Percentiles rank a stretch among this genome's conserved stretches.
phyloP scores from a whole-genome alignment of 805 yeast genomes.

The Pichia exigua region DNA sequence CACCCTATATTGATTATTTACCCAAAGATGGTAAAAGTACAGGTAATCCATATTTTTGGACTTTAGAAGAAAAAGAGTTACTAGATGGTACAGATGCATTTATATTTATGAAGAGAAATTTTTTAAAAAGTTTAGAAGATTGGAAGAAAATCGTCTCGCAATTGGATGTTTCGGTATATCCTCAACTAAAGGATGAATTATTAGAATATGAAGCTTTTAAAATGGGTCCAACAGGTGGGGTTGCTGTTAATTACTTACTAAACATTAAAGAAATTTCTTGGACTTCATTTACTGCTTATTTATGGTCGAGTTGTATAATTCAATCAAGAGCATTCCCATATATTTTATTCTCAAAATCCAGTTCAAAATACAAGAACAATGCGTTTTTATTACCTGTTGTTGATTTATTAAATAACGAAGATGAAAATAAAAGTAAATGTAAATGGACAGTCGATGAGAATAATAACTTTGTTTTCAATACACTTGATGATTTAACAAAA shows the following conservation, averaged over 20 bases:
- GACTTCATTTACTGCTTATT: slow-evolving; percentile 58
- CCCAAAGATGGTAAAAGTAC: slow-evolving; percentile 36
- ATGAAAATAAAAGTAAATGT: slow-evolving; percentile 42
- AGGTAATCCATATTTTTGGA: slow-evolving; percentile 66
- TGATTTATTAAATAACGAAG: slow-evolving; percentile 68
- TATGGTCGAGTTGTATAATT: slow-evolving; percentile 69
- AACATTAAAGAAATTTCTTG: slow-evolving; percentile 32
- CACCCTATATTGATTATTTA: slow-evolving; percentile 41
- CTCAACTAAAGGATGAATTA: slow-evolving; percentile 15
- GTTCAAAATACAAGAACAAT: slow-evolving; percentile 26
- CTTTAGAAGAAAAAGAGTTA: slow-evolving; percentile 37
- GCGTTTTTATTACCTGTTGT: slow-evolving; percentile 74
- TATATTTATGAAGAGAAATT: slow-evolving; percentile 42
- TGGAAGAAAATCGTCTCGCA: slow-evolving; percentile 38
- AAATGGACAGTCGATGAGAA: slow-evolving; percentile 41
- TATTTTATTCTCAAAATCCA: slow-evolving; percentile 37
- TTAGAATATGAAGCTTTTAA: slow-evolving; percentile 20
- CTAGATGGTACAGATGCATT: slow-evolving; percentile 66
- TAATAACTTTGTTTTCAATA: slow-evolving; percentile 30
- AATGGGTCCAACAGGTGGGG: slow-evolving; percentile 15
- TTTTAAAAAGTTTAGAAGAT: slow-evolving; percentile 44
- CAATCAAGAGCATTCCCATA: slow-evolving; percentile 79
- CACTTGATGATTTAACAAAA: slow-evolving; percentile 22
- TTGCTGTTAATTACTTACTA: slow-evolving; percentile 12
- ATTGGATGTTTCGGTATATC: slow-evolving; percentile 12